Evolutionary conservation across 2,329 filamentous ascomycete genomes (phyloP).

Genomic region (Fusarium torulosum): DNA sequence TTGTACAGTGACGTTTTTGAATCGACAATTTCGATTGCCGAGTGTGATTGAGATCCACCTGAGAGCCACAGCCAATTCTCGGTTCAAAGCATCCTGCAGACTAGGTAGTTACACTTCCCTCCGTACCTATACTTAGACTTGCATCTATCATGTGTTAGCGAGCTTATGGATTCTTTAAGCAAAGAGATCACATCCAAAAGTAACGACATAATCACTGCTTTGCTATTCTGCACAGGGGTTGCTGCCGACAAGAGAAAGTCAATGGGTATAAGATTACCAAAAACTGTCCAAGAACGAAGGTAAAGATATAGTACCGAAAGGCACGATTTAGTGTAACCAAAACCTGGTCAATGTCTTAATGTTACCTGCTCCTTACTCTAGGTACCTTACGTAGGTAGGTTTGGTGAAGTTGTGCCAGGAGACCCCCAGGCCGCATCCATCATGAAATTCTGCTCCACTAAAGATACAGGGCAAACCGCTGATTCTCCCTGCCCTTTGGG

Average conservation of each 20-base stretch:
- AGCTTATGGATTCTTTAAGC: background rate
- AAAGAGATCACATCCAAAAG: no score
- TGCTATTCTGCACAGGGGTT: no score
- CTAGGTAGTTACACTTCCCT: no score
- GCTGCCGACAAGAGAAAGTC: no score
- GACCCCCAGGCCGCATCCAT: no score
- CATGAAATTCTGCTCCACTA: background rate
- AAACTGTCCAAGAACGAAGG: conserved; percentile 52
- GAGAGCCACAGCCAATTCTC: background rate
- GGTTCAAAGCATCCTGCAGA: background rate
- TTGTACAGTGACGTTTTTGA: conserved; percentile 8
- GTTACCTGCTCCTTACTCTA: conserved; percentile 66
- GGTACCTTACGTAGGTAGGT: conserved; percentile 34
- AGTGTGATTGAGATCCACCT: background rate
- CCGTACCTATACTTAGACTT: background rate
- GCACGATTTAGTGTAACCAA: conserved; percentile 48
- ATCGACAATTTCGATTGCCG: background rate
- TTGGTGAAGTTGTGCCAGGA: conserved; percentile 72
- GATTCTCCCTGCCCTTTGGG: background rate
- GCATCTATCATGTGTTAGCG: no score
- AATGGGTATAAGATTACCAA: conserved; percentile 49
- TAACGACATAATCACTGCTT: background rate
- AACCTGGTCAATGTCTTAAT: conserved; percentile 72
- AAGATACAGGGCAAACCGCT: background rate
- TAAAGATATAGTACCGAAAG: no score